These are phyloP conservation scores for Boletus sp. DNA, from an alignment of 768 basidiomycete genomes.

Conservation along the genomic window DNA sequence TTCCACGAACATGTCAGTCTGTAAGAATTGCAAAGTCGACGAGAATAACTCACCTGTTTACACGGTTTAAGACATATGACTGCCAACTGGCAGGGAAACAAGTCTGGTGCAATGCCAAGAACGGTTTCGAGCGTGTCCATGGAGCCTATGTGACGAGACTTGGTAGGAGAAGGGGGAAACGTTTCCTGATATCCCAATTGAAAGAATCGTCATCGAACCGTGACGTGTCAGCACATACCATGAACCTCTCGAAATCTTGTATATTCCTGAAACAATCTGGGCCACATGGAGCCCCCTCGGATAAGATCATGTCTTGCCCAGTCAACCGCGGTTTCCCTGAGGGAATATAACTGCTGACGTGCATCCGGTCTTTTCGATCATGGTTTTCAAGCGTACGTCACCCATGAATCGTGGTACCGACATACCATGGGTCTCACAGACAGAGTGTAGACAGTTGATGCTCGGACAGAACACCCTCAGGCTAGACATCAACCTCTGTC, in stretches of 20 bases:
- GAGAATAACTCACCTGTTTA: constrained; percentile 35
- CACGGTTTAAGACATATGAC: constrained; percentile 48
- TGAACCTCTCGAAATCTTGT: constrained; percentile 23
- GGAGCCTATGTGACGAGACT: constrained; percentile 5
- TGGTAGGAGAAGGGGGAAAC: constrained; percentile 17
- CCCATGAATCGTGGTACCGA: neutral
- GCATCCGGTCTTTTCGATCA: neutral
- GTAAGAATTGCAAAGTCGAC: too few relatives aligned
- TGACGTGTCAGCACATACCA: constrained; percentile 1
- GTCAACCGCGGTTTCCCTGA: constrained; percentile 24
- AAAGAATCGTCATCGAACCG: neutral
- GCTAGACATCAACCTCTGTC: constrained; percentile 31
- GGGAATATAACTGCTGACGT: constrained; percentile 13
- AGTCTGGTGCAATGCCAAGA: constrained; percentile 44
- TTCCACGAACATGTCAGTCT: neutral
- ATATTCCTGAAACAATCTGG: constrained; percentile 31
- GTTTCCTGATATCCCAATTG: constrained; percentile 14
- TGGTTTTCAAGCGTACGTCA: neutral
- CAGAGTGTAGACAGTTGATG: constrained; percentile 41
- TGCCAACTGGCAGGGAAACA: constrained; percentile 50
- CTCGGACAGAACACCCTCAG: constrained; percentile 44
- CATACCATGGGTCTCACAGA: constrained; percentile 42
- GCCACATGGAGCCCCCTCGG: constrained; percentile 32
- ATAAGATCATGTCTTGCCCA: constrained; percentile 22
- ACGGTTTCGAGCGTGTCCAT: constrained; percentile 33